These are phyloP conservation scores for Yamadazyma buinensis DNA, from an alignment of 1,139 yeast genomes.

Conservation along the genomic window DNA sequence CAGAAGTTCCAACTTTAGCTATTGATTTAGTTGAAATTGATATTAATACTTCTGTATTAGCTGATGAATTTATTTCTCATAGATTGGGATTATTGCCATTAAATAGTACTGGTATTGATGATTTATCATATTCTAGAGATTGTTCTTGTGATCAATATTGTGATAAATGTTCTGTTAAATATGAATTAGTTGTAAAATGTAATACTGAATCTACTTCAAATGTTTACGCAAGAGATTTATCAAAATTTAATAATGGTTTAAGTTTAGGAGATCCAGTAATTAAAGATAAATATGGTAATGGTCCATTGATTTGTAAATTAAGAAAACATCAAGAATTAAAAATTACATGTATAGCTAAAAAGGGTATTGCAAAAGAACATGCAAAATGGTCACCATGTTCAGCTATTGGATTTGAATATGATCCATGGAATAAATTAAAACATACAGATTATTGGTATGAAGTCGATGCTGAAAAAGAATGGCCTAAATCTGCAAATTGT, in stretches of 20 bases:
- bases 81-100: conserved; percentile 89
- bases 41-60: conserved; percentile 87
- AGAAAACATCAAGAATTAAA: conserved; percentile 90
- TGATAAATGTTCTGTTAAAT: conserved; percentile 86
- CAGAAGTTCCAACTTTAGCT: conserved; percentile 95
- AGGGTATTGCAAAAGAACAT: conserved; percentile 97
- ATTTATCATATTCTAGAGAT: conserved; percentile 79
- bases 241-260: conserved; percentile 45
- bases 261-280: conserved; percentile 80
- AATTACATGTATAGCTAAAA: conserved; percentile 90
- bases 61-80: conserved; percentile 94
- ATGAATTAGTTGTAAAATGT: conserved; percentile 82
- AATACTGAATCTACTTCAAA: conserved; percentile 85
- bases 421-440: conserved; percentile 97
- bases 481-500: conserved; percentile 88
- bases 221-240: conserved; percentile 84
- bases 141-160: conserved; percentile 98
- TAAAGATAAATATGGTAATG: conserved; percentile 71
- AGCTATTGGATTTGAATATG: conserved; percentile 97
- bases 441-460: conserved; percentile 98
- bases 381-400: conserved; percentile 98
- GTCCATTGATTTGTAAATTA: conserved; percentile 85
- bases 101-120: conserved; percentile 78
- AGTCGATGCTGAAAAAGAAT: conserved; percentile 79
- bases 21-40: conserved; percentile 95